Base-by-base conservation (phyloP, 805 yeast species). In the Saccharomyces mikatae region DNA sequence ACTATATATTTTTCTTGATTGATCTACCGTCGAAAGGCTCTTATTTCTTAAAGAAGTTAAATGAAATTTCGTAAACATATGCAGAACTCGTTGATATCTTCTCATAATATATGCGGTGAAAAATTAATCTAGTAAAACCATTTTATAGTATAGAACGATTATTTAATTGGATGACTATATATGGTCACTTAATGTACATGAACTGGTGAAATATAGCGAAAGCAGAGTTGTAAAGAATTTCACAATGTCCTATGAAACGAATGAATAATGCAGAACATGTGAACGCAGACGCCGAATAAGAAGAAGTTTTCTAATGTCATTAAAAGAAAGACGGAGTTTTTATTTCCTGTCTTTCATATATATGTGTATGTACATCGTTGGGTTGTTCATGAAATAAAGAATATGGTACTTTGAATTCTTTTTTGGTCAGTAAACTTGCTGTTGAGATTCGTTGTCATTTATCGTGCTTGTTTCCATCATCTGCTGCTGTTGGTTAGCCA, bases 401-500 rank as follows among this genome's bases (percentile, higher is more conserved):
- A 49, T 28, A 48, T 29, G 21, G 11, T 46, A 46, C 46, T 28
- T 13, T 17, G n/a, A 4, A 28, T 17, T 29, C 29, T n/a, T 6
- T 6, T 36, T 49, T 26, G 10, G 13, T 8, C 8, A 21, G 21
- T 24, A 32, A n/a, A 41, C 5, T 27, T 14, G n/a, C 14, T 27
- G 24, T 28, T 49, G 29, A 17, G 27, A 36, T 14, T 32, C 41
- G 14, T 24, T 49, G 41, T 50, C 44, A 17, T 27, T 26, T 28
- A 29, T 22, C 6, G 41, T 17, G 29, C n/a, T 36, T 17, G 22
- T 46, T 36, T 36, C 44, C 24, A 36, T 36, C 24, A 36, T 17
- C 10, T 36, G 54, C 51, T 65, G 69, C 52, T 66, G 70, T 55
- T 73, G 66, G 54, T 71, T 73, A 17, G 89, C 91, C 52, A 77